Evolutionary conservation across 345 rosid genomes (phyloP).

Genomic region (Gossypioides kirkii): DNA sequence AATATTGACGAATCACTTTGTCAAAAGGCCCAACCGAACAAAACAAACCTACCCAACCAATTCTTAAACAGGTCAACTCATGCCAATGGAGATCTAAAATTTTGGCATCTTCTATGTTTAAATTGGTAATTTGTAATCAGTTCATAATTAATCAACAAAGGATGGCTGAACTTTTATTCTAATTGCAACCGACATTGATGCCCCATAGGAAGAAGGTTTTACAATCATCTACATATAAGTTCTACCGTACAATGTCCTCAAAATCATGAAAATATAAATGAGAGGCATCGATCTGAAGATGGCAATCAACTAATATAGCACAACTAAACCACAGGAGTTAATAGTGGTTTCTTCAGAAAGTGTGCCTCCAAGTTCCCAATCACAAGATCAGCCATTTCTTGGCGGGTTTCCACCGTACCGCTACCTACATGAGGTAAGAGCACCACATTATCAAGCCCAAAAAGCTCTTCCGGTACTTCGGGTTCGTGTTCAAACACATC

Average conservation of each 20-base stretch:
- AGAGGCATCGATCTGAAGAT: not conserved
- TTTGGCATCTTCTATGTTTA: too few relatives aligned
- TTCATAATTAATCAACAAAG: not conserved
- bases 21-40: too few relatives aligned
- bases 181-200: not conserved
- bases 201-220: not conserved
- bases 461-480: constrained; percentile 51
- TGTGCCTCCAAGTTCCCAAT: constrained; percentile 44
- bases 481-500: constrained; percentile 40
- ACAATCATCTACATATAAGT: not conserved
- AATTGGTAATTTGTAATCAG: not conserved
- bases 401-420: constrained; percentile 30
- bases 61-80: too few relatives aligned
- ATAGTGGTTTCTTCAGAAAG: constrained; percentile 36
- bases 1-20: too few relatives aligned
- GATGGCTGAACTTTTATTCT: not conserved
- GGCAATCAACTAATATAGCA: not conserved
- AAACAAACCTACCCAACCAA: too few relatives aligned
- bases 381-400: constrained; percentile 35
- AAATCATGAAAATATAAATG: not conserved
- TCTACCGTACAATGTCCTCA: not conserved
- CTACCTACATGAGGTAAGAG: constrained; percentile 66
- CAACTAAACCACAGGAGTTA: constrained; percentile 42
- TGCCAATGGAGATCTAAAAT: too few relatives aligned
- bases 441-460: constrained; percentile 56